Evolutionary conservation across 768 basidiomycete genomes (phyloP).

Genomic region (Russula ochroleuca): DNA sequence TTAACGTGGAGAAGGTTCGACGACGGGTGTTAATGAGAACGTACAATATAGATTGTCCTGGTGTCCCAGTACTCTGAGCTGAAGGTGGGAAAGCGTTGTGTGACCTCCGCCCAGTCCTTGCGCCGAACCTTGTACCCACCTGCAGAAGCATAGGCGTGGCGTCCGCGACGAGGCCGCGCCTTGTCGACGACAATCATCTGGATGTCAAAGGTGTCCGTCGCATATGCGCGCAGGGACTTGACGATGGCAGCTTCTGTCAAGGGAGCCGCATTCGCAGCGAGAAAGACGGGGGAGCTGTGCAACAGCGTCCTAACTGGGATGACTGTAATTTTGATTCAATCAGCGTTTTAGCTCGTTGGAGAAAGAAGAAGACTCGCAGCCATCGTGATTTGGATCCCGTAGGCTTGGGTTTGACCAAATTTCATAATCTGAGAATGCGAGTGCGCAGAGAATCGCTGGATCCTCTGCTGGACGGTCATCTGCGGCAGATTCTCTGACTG

Average conservation of each 20-base stretch:
- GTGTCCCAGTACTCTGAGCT: slow-evolving; percentile 54
- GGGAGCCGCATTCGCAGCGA: slow-evolving; percentile 19
- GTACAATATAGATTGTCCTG: slow-evolving; percentile 63
- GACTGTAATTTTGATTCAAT: slow-evolving; percentile 16
- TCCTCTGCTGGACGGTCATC: slow-evolving; percentile 36
- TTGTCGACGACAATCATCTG: slow-evolving; percentile 52
- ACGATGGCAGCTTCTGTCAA: slow-evolving; percentile 47
- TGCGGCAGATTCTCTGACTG: background rate
- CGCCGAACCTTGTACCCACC: slow-evolving; percentile 67
- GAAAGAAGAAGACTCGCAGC: slow-evolving; percentile 43
- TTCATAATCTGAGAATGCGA: slow-evolving; percentile 68
- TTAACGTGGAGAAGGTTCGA: background rate
- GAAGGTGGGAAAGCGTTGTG: slow-evolving; percentile 31
- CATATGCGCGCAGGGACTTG: slow-evolving; percentile 55
- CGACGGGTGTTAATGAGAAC: slow-evolving; percentile 28
- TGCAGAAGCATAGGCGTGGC: slow-evolving; percentile 19
- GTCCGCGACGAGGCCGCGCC: slow-evolving; percentile 7
- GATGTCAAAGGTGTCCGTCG: slow-evolving; percentile 48
- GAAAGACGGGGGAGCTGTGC: slow-evolving; percentile 36
- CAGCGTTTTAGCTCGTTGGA: slow-evolving; percentile 14
- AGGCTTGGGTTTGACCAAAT: slow-evolving; percentile 62
- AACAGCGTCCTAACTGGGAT: slow-evolving; percentile 46
- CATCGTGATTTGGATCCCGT: slow-evolving; percentile 43
- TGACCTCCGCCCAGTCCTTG: slow-evolving; percentile 40
- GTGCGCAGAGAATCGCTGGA: slow-evolving; percentile 42